Percentiles rank a stretch among this genome's conserved stretches.
phyloP scores from a whole-genome alignment of 106 monocot species.

The Phalaenopsis aphrodite region DNA sequence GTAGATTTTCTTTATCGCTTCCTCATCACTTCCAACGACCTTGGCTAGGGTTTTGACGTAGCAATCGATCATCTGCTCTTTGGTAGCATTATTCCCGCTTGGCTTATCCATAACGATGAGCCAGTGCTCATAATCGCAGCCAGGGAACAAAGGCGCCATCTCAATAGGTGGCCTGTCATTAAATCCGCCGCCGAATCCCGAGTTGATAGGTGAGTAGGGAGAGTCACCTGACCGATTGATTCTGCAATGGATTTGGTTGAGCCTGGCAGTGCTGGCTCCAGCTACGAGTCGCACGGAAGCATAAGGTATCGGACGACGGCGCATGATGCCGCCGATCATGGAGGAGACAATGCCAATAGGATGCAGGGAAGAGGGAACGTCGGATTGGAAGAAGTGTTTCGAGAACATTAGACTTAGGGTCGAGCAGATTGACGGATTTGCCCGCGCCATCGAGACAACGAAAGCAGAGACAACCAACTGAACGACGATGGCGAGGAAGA shows the following conservation, averaged over 20 bases:
- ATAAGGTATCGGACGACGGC: neutral
- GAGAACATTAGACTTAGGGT: too few species aligned
- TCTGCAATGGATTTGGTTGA: too few species aligned
- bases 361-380: neutral
- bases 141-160: constrained; percentile 68
- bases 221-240: constrained; percentile 5
- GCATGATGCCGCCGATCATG: neutral
- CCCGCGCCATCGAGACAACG: too few species aligned
- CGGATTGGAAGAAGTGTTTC: neutral
- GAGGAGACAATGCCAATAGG: too few species aligned
- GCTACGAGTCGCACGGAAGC: neutral
- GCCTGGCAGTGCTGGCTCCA: too few species aligned
- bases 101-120: constrained; percentile 73
- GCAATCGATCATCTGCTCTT: constrained; percentile 28
- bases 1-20: too few species aligned
- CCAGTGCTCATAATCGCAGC: constrained; percentile 83
- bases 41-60: constrained; percentile 56
- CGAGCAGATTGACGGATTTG: too few species aligned
- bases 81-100: constrained; percentile 43
- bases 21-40: constrained; percentile 40
- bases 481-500: neutral
- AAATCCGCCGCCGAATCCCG: constrained; percentile 15
- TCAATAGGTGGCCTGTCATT: constrained; percentile 23
- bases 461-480: too few species aligned
- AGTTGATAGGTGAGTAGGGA: constrained; percentile 40